phyloP scores from a whole-genome alignment of 139 green algal genomes.

The Tetraselmis chui region DNA sequence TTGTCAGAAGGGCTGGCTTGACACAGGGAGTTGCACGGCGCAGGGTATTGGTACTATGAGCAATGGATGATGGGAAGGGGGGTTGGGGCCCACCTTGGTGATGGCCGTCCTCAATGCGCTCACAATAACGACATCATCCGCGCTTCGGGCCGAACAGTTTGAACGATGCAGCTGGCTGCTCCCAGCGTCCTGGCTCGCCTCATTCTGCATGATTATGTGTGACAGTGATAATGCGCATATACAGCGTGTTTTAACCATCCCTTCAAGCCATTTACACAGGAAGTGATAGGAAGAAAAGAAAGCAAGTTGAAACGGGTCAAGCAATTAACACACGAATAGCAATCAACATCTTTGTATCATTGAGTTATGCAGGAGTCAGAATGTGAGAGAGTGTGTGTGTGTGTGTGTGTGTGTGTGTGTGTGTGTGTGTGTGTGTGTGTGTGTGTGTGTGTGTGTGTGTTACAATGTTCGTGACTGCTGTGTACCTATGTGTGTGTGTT shows the following conservation, averaged over 20 bases:
- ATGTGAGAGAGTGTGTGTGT: background rate
- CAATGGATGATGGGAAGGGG: background rate
- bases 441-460: no score
- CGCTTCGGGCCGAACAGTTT: slow-evolving; percentile 18
- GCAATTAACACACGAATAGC: slow-evolving; percentile 11
- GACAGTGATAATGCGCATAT: background rate
- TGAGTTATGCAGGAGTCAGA: background rate
- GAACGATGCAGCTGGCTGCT: slow-evolving; percentile 33
- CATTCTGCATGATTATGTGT: background rate
- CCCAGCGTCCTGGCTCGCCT: slow-evolving; percentile 80
- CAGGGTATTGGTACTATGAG: no score
- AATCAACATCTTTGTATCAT: background rate
- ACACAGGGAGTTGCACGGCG: no score
- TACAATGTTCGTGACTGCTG: background rate
- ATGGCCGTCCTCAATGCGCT: slow-evolving; percentile 82
- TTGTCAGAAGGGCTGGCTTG: no score
- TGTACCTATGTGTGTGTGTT: background rate
- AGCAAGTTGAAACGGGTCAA: slow-evolving; percentile 26
- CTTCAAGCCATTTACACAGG: slow-evolving; percentile 22
- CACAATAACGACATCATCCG: slow-evolving; percentile 88
- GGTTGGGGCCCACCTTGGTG: slow-evolving; percentile 49
- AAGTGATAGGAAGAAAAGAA: slow-evolving; percentile 3
- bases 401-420: slow-evolving; percentile 1
- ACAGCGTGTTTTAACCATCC: background rate
- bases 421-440: slow-evolving; percentile 11